Evolutionary conservation across 768 basidiomycete species (phyloP), one percentile per base, ranked within the genome.

Genomic region (Astraeus odoratus): DNA sequence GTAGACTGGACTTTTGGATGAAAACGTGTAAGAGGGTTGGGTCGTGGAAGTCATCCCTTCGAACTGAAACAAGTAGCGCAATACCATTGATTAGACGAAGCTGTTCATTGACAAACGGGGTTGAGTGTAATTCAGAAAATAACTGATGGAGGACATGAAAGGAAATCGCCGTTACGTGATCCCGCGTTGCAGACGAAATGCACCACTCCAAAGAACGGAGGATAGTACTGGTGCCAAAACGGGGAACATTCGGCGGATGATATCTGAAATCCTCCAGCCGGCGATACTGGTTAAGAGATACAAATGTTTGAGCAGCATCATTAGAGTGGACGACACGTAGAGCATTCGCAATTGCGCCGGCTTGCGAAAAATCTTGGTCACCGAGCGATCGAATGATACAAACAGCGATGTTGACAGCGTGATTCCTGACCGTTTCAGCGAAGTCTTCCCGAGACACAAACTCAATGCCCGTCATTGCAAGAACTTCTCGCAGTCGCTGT

Each of bases 31-130:
- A 72, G 8, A 94, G 66, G 2, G 75, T 75, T 0, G 67, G 53
- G 39, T 86, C 74, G 15, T 67, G 60, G 57, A 89, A 81, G 36
- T 76, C 71, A 22, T 71, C 58, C 36, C 69, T 61, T 46, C 78
- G 75, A 31, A 76, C 72, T 3, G 91, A 73, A 36, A 91, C 71
- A 74, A 88, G 83, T 23, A 97, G 63, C 22, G 78, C 78, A 36
- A 95, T 65, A 2, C 79, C 76, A 44, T 89, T 83, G 31, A 93
- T 57, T 23, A 83, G 66, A 10, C 94, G 80, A 31, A 80, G 63
- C 57, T 94, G 88, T 58, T 95, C 90, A 59, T 89, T 87, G 49
- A 95, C 75, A 30, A 96, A 72, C 16, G 82, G 82, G 0, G 80
- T 78, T 8, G 65, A 60, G 47, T 86, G 76, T 8, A 91, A 66